phyloP scores from a whole-genome alignment of 768 basidiomycete species.

The Collybiopsis luxurians region DNA sequence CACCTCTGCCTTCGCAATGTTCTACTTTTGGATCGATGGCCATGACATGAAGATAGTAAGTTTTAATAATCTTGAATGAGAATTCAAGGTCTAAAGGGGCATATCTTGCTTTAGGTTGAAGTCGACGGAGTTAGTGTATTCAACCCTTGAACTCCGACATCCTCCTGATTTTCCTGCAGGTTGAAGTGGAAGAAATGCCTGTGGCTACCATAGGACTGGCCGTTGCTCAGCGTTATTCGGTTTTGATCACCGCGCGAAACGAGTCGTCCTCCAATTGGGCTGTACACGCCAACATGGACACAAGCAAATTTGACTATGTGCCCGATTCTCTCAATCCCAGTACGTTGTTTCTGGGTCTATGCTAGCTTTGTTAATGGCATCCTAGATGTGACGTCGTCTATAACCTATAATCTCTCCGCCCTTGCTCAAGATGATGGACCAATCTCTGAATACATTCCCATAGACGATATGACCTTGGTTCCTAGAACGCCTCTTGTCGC shows the following conservation, averaged over 20 bases:
- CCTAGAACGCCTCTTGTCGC: constrained; percentile 56
- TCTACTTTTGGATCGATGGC: constrained; percentile 89
- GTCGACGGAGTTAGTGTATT: no score
- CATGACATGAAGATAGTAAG: constrained; percentile 68
- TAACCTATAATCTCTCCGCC: constrained; percentile 64
- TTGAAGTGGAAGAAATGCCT: constrained; percentile 71
- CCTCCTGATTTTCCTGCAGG: no score
- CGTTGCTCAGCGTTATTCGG: constrained; percentile 90
- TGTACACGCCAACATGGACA: constrained; percentile 90
- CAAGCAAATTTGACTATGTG: constrained; percentile 82
- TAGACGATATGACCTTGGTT: constrained; percentile 67
- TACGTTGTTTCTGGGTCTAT: constrained; percentile 29
- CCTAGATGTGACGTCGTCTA: constrained; percentile 77
- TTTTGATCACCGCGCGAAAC: constrained; percentile 89
- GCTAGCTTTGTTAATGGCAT: not conserved
- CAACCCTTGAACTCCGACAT: no score
- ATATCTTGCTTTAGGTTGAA: constrained; percentile 60
- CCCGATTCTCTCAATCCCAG: constrained; percentile 74
- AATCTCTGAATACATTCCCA: constrained; percentile 55
- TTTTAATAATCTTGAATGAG: not conserved
- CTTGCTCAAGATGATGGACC: constrained; percentile 49
- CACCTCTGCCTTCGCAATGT: constrained; percentile 67
- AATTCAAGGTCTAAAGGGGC: no score
- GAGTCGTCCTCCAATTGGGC: constrained; percentile 83
- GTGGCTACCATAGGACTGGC: constrained; percentile 72